Percentiles rank a stretch among this genome's conserved stretches.
Evolutionary conservation across 2,329 filamentous ascomycete genomes (phyloP).

Genomic region (Penicillium sp.): DNA sequence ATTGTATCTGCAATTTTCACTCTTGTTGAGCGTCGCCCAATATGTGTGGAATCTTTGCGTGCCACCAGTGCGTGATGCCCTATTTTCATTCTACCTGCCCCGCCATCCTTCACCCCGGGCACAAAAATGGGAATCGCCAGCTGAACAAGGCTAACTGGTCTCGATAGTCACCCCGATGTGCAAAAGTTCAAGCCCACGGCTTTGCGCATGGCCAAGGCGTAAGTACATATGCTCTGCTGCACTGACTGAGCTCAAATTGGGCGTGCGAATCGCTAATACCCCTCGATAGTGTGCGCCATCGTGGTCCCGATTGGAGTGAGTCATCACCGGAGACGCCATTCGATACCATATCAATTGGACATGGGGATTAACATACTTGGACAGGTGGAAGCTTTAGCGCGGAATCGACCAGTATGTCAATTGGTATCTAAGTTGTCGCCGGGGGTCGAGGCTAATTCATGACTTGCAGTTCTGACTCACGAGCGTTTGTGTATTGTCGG

Average conservation of each 20-base stretch:
- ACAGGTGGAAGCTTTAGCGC: conserved; percentile 79
- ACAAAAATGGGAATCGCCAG: conserved; percentile 1
- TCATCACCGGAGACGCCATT: conserved; percentile 28
- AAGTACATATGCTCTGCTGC: conserved; percentile 42
- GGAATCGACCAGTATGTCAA: conserved; percentile 77
- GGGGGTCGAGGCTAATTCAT: conserved; percentile 19
- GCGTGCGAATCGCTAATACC: conserved; percentile 30
- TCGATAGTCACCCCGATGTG: conserved; percentile 73
- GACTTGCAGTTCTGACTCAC: conserved; percentile 74
- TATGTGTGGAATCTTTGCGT: conserved; percentile 98
- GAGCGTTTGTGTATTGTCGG: conserved; percentile 97
- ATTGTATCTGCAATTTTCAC: conserved; percentile 8
- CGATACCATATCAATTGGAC: conserved; percentile 1
- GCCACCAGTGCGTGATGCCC: conserved; percentile 64
- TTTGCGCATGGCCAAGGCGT: conserved; percentile 90
- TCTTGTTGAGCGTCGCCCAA: conserved; percentile 37
- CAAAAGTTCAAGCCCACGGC: conserved; percentile 94
- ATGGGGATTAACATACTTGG: conserved; percentile 19
- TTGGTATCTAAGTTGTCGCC: neutral
- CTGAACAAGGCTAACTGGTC: conserved; percentile 18
- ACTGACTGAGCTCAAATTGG: no score
- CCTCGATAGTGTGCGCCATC: conserved; percentile 70
- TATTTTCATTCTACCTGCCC: conserved; percentile 8
- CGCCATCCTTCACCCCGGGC: conserved; percentile 8
- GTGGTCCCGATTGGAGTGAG: conserved; percentile 98